Conservation (phyloP, 2,329 filamentous ascomycete species). For the Sarocladium oryzae region DNA sequence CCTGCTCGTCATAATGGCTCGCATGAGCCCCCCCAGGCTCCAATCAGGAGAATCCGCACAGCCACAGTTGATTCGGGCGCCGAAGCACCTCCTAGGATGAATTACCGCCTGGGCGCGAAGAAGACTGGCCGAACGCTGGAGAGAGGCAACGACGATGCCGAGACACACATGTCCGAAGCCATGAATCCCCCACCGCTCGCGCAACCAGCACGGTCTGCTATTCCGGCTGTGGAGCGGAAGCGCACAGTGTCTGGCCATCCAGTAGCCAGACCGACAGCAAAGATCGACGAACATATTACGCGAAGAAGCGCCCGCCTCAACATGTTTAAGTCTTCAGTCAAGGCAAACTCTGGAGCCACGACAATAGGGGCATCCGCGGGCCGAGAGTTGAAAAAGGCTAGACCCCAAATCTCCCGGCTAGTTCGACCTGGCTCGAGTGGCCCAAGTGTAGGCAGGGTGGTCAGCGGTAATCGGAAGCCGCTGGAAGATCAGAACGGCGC, state of each 20-base stretch:
- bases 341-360: conserved; percentile 51
- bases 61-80: conserved; percentile 41
- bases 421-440: conserved; percentile 59
- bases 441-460: conserved; percentile 74
- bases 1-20: conserved; percentile 18
- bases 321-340: conserved; percentile 63
- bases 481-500: conserved; percentile 53
- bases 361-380: conserved; percentile 51
- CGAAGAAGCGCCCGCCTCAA: conserved; percentile 67
- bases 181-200: conserved; percentile 33
- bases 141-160: conserved; percentile 16
- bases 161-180: conserved; percentile 16
- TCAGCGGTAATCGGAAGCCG: conserved; percentile 84
- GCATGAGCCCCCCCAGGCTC: conserved; percentile 46
- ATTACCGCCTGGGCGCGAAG: conserved; percentile 46
- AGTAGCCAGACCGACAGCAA: conserved; percentile 40
- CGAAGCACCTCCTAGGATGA: conserved; percentile 60
- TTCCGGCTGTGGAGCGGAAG: conserved; percentile 63
- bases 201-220: conserved; percentile 30
- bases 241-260: conserved; percentile 86
- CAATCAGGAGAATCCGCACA: conserved; percentile 46
- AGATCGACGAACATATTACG: conserved; percentile 51
- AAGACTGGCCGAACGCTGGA: conserved; percentile 31
- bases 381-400: conserved; percentile 77
- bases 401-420: conserved; percentile 61